A percentile compares a stretch with the other conserved stretches of the same genome.
These are phyloP conservation scores for Nothophoma quercina DNA, from an alignment of 2,329 filamentous ascomycete species.

Conservation along the genomic window DNA sequence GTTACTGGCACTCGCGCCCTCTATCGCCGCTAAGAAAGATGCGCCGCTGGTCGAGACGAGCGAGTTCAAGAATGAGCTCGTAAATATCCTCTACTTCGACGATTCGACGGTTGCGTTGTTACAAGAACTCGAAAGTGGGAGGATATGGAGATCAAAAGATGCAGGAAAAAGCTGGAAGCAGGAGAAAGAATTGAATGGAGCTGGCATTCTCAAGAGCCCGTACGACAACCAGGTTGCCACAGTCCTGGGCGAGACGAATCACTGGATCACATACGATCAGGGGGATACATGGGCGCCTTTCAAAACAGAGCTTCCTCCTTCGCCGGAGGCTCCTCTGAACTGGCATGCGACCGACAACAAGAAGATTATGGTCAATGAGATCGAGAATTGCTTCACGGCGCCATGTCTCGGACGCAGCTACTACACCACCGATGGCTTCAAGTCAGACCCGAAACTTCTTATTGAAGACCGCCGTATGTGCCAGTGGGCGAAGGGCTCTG, in stretches of 20 bases:
- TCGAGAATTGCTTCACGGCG: constrained; percentile 49
- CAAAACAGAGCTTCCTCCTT: constrained; percentile 60
- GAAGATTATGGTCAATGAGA: constrained; percentile 79
- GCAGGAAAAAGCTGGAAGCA: constrained; percentile 79
- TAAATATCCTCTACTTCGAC: constrained; percentile 86
- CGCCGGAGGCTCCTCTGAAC: constrained; percentile 68
- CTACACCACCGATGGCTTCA: constrained; percentile 89
- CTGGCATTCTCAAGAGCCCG: constrained; percentile 76
- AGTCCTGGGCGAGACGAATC: constrained; percentile 73
- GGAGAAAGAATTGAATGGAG: constrained; percentile 67
- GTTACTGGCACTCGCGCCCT: constrained; percentile 57
- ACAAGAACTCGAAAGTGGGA: constrained; percentile 69
- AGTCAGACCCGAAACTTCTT: constrained; percentile 69
- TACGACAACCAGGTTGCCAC: constrained; percentile 82
- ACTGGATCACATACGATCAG: constrained; percentile 84
- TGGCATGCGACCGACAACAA: constrained; percentile 87
- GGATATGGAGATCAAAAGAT: constrained; percentile 79
- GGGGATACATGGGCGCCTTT: constrained; percentile 85
- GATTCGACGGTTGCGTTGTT: constrained; percentile 84
- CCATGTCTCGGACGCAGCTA: constrained; percentile 57
- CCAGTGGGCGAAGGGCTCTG: constrained; percentile 83
- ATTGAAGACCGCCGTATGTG: constrained; percentile 76
- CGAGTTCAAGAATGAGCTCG: constrained; percentile 71
- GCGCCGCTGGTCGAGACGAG: constrained; percentile 71
- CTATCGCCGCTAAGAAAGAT: constrained; percentile 57